Percentiles rank a stretch among this genome's conserved stretches.
Evolutionary conservation across 495 filamentous ascomycete genomes (phyloP).

Genomic region (Antarctomyces pellizariae): DNA sequence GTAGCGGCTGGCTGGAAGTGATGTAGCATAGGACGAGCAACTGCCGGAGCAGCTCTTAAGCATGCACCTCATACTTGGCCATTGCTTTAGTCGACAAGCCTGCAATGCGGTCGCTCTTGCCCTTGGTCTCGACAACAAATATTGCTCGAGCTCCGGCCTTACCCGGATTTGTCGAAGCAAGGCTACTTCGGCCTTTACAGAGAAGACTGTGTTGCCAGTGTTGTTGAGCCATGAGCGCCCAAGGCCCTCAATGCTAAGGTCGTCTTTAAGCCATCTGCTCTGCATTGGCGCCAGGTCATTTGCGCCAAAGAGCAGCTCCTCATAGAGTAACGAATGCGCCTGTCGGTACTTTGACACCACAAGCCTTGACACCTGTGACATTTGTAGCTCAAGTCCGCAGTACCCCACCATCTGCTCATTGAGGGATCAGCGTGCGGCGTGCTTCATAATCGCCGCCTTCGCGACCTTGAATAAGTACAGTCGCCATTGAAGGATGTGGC

Average conservation of each 20-base stretch:
- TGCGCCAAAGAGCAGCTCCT: constrained; percentile 5
- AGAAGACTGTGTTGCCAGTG: constrained; percentile 1
- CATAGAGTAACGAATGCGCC: constrained; percentile 4
- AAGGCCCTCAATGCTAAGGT: constrained; percentile 5
- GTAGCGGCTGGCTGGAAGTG: constrained; percentile 1
- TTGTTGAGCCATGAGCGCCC: constrained; percentile 5
- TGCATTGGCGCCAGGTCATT: constrained; percentile 4
- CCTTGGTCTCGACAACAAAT: constrained; percentile 1
- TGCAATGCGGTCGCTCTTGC: constrained; percentile 1
- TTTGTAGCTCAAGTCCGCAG: constrained; percentile 3
- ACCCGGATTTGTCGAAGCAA: constrained; percentile 2
- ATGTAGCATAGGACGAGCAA: constrained; percentile 4
- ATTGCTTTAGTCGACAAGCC: constrained; percentile 1
- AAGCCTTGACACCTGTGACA: constrained; percentile 2
- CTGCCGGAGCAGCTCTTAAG: constrained; percentile 1
- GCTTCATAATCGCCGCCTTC: constrained; percentile 4
- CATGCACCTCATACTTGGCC: neutral
- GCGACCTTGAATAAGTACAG: constrained; percentile 5
- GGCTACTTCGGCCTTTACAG: neutral
- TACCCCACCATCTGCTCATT: constrained; percentile 5
- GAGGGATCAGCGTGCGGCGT: constrained; percentile 5
- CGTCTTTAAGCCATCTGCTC: constrained; percentile 4
- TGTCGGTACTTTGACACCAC: constrained; percentile 4
- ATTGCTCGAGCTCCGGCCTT: constrained; percentile 3
- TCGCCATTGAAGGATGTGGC: constrained; percentile 5